phyloP scores from a whole-genome alignment of 306 rosid species.

The Prunus davidiana region DNA sequence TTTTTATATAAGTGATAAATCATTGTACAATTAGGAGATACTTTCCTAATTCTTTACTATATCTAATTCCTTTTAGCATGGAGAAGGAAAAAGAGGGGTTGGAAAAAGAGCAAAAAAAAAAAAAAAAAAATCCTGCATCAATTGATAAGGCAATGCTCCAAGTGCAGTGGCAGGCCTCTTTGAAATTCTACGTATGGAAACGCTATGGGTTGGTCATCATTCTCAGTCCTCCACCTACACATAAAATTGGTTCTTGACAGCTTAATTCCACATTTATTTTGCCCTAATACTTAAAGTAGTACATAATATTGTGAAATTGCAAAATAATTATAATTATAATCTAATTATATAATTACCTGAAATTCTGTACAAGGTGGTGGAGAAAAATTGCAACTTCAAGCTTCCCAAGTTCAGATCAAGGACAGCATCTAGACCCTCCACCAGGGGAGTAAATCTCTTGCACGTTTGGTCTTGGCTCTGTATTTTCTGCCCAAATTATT shows the following conservation, averaged over 20 bases:
- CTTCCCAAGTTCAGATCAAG: constrained; percentile 35
- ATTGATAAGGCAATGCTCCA: constrained; percentile 23
- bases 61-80: no score
- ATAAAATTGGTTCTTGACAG: neutral
- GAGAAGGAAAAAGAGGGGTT: neutral
- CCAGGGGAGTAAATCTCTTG: constrained; percentile 38
- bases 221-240: constrained; percentile 34
- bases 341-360: constrained; percentile 14
- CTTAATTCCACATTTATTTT: neutral
- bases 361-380: constrained; percentile 38
- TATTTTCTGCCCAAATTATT: neutral
- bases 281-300: no score
- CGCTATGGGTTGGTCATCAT: constrained; percentile 29
- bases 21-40: no score
- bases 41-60: no score
- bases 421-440: constrained; percentile 39
- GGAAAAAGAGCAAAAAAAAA: neutral
- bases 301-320: no score
- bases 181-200: constrained; percentile 37
- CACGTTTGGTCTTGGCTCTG: constrained; percentile 28
- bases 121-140: neutral
- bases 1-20: no score
- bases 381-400: constrained; percentile 35
- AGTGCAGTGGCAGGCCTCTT: constrained; percentile 21
- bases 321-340: no score